Percentiles rank a stretch among this genome's conserved stretches.
phyloP scores from a whole-genome alignment of 306 rosid genomes.

The barrel medic (Medicago truncatula) region DNA sequence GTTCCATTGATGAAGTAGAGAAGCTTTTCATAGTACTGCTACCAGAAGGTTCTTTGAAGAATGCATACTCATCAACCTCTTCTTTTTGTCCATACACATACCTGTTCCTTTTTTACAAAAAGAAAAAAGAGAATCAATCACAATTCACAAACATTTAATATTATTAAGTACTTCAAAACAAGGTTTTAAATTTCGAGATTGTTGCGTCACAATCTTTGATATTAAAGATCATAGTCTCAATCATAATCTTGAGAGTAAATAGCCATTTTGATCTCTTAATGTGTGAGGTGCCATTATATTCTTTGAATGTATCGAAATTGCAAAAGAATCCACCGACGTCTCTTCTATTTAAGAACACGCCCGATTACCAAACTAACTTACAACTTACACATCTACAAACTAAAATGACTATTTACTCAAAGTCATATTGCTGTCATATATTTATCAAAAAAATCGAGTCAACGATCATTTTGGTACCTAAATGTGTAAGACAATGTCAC shows the following conservation, averaged over 20 bases:
- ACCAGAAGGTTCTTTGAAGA: conserved; percentile 83
- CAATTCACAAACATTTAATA: background rate
- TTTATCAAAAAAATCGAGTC: too few species aligned
- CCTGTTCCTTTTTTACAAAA: conserved; percentile 56
- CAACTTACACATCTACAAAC: background rate
- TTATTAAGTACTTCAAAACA: background rate
- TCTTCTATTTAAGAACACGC: too few species aligned
- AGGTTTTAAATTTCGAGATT: background rate
- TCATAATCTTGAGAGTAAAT: background rate
- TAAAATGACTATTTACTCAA: background rate
- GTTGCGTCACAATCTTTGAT: background rate
- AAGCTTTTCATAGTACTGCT: conserved; percentile 51
- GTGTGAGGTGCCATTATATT: too few species aligned
- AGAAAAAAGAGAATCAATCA: background rate
- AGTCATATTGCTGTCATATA: too few species aligned
- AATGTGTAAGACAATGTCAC: background rate
- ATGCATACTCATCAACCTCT: conserved; percentile 74
- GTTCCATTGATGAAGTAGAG: conserved; percentile 62
- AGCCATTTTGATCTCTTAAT: background rate
- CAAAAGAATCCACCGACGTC: too few species aligned
- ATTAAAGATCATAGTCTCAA: background rate
- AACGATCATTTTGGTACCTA: background rate
- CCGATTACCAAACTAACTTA: too few species aligned
- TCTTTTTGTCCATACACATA: conserved; percentile 65
- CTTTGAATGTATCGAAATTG: too few species aligned